Evolutionary conservation across 305 asterid genomes (phyloP), one percentile per base, ranked within the genome.

Genomic region (Fraxinus sp.): DNA sequence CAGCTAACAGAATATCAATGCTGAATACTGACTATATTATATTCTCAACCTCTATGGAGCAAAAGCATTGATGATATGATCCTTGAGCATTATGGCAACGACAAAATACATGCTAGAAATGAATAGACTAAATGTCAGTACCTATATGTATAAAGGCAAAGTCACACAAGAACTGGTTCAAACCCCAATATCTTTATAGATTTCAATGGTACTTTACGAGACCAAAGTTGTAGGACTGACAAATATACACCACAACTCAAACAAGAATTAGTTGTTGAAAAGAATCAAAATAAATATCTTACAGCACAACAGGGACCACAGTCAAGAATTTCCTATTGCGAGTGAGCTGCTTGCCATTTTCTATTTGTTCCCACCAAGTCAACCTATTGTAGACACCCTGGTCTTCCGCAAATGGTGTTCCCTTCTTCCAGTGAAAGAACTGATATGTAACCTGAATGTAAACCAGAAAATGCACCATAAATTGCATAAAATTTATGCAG

Each of bases 321-420:
- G 64, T 41, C 33, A 76, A 41, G 41, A 76, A 76, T 30, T 76
- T 76, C 66, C 79, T 76, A 24, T 76, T 76, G 33, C 62, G 64
- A 16, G 79, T 76, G 22, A 76, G 79, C 79, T 76, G 79, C 57
- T 76, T 76, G 62, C 79, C 79, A 76, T 76, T 76, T 8, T 76
- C 79, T 37, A 76, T 76, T 76, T 44, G 79, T 39, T 76, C 79
- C 80, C 80, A 77, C 80, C 80, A 77, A 52, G 80, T 77, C 80
- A 77, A 55, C 72, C 73, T 24, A 77, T 77, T 77, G 72, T 77
- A 77, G 18, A 77, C 30, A 3, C 80, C 80, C 46, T 77, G 80
- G 16, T 77, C 80, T 22, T 77, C 70, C 1, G 80, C 37, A 77
- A 77, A 77, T 55, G 80, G 80, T 30, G 80, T 77, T 55, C 80